A percentile compares a stretch with the other conserved stretches of the same genome.
Conservation (phyloP, 2,329 filamentous ascomycete genomes). For the Colletotrichum siamense region DNA sequence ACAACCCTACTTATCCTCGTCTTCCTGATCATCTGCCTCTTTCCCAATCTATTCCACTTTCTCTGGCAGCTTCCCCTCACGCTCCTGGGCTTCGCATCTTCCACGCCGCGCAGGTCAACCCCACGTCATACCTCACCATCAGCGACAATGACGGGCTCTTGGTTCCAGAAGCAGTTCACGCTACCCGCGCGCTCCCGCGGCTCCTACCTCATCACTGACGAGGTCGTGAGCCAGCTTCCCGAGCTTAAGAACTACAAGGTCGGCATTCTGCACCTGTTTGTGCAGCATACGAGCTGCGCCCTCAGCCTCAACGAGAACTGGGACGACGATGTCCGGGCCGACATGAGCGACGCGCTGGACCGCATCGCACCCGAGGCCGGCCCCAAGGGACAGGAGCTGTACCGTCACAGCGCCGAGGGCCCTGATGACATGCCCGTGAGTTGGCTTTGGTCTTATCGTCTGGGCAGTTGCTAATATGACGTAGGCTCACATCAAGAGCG, state of each 20-base stretch:
- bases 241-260: conserved; percentile 86
- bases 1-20: conserved; percentile 53
- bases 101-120: conserved; percentile 30
- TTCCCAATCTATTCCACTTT: conserved; percentile 58
- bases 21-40: conserved; percentile 56
- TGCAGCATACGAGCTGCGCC: conserved; percentile 94
- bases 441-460: background rate
- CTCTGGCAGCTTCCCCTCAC: conserved; percentile 54
- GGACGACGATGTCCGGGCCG: conserved; percentile 81
- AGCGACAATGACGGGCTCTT: conserved; percentile 64
- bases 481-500: conserved; percentile 92
- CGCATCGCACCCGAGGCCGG: conserved; percentile 83
- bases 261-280: conserved; percentile 85
- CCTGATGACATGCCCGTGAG: conserved; percentile 89
- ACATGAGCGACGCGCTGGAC: conserved; percentile 95
- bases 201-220: conserved; percentile 87
- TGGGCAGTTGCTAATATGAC: background rate
- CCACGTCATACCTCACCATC: conserved; percentile 27
- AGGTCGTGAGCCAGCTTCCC: conserved; percentile 73
- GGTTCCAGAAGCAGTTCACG: conserved; percentile 85
- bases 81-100: conserved; percentile 35
- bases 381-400: conserved; percentile 73
- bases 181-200: conserved; percentile 80
- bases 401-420: conserved; percentile 88
- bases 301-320: conserved; percentile 93